These are phyloP conservation scores for Pyrenochaeta sp. DNA, from an alignment of 2,329 filamentous ascomycete species.

Conservation along the genomic window DNA sequence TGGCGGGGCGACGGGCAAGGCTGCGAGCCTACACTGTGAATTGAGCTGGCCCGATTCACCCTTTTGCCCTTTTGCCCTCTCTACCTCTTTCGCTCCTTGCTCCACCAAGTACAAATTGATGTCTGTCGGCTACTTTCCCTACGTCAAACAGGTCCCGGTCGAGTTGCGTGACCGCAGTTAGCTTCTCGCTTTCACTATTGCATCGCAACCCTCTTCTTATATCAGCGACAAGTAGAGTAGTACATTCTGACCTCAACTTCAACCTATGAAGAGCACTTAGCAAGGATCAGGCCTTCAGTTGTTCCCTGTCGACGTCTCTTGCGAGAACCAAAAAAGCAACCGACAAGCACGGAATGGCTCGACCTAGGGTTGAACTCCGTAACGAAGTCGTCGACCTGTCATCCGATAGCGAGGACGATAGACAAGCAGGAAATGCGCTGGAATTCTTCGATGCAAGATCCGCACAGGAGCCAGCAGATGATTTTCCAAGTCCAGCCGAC, in stretches of 20 bases:
- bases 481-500: constrained; percentile 12
- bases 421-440: constrained; percentile 4
- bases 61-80: constrained; percentile 10
- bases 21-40: constrained; percentile 13
- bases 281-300: background rate
- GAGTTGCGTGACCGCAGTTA: background rate
- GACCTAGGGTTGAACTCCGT: background rate
- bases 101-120: constrained; percentile 13
- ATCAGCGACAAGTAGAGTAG: background rate
- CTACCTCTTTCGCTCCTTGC: constrained; percentile 1
- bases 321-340: background rate
- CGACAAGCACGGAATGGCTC: constrained; percentile 17
- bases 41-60: constrained; percentile 7
- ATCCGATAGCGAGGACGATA: constrained; percentile 33
- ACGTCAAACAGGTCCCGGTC: background rate
- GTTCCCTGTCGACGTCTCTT: background rate
- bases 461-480: constrained; percentile 2
- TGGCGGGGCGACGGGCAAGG: constrained; percentile 19
- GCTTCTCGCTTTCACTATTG: background rate
- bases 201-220: background rate
- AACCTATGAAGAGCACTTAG: background rate
- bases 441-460: constrained; percentile 12
- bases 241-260: background rate
- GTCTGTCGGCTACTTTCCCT: constrained; percentile 3
- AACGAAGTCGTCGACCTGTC: constrained; percentile 31